Conservation (phyloP, 176 grass and related monocot species). For the Paspalum vaginatum region DNA sequence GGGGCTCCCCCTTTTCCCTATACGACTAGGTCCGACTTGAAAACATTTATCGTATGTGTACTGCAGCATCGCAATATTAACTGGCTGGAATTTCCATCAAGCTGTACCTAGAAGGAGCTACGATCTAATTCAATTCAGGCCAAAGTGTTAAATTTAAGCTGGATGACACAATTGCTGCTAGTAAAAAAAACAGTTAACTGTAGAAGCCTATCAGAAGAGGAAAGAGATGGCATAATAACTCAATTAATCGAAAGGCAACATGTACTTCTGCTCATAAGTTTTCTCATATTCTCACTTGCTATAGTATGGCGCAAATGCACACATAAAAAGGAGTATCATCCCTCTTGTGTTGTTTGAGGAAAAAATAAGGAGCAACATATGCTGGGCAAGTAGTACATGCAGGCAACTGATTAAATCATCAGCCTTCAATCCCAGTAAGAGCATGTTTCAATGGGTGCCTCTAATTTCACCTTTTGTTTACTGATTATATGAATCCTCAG, state of each 20-base stretch:
- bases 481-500: constrained; percentile 7
- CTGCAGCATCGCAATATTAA: background rate
- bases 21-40: too few relatives aligned
- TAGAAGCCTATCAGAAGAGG: background rate
- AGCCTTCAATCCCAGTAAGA: constrained; percentile 6
- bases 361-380: background rate
- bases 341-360: too few relatives aligned
- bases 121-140: background rate
- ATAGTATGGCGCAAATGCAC: too few relatives aligned
- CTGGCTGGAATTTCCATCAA: constrained; percentile 7
- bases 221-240: background rate
- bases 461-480: background rate
- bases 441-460: background rate
- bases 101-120: background rate
- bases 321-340: too few relatives aligned
- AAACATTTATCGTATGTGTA: too few relatives aligned
- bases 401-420: constrained; percentile 3
- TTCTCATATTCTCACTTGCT: background rate
- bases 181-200: background rate
- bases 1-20: too few relatives aligned
- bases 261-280: background rate
- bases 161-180: background rate
- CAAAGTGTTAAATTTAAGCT: background rate
- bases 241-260: background rate
- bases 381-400: background rate